These are phyloP conservation scores for Nematodospora anomalae DNA, from an alignment of 1,139 yeast species.

Conservation along the genomic window DNA sequence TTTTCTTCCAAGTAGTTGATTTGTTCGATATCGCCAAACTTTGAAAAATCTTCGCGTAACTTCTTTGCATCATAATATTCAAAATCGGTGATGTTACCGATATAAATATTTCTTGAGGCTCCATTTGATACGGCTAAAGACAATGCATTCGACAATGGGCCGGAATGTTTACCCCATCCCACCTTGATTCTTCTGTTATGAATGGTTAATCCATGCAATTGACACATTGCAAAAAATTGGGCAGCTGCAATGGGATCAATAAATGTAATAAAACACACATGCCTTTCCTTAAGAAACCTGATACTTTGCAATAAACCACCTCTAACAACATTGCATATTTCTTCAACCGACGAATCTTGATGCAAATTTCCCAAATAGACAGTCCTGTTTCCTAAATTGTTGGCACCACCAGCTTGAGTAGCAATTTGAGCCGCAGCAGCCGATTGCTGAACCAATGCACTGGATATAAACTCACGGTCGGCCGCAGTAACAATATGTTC, in stretches of 20 bases:
- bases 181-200: conserved; percentile 81
- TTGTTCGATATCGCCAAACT: conserved; percentile 81
- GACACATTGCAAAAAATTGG: conserved; percentile 86
- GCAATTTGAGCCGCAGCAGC: conserved; percentile 76
- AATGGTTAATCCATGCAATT: conserved; percentile 75
- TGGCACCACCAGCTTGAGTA: conserved; percentile 72
- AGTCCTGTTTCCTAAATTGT: conserved; percentile 86
- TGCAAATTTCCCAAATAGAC: conserved; percentile 88
- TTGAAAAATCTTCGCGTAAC: conserved; percentile 62
- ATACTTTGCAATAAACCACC: conserved; percentile 85
- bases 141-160: conserved; percentile 80
- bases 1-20: conserved; percentile 76
- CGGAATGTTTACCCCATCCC: conserved; percentile 97
- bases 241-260: conserved; percentile 92
- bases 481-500: conserved; percentile 81
- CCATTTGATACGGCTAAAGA: conserved; percentile 90
- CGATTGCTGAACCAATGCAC: conserved; percentile 64
- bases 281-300: conserved; percentile 73
- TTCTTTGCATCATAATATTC: conserved; percentile 54
- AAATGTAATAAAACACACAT: conserved; percentile 89
- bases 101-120: conserved; percentile 87
- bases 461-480: conserved; percentile 64
- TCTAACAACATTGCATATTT: conserved; percentile 88
- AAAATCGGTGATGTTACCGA: conserved; percentile 61
- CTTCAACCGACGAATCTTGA: conserved; percentile 83